Percentiles rank a stretch among this genome's conserved stretches.
These are phyloP conservation scores for Gossypium ekmanianum DNA, from an alignment of 345 rosid species.

Conservation along the genomic window DNA sequence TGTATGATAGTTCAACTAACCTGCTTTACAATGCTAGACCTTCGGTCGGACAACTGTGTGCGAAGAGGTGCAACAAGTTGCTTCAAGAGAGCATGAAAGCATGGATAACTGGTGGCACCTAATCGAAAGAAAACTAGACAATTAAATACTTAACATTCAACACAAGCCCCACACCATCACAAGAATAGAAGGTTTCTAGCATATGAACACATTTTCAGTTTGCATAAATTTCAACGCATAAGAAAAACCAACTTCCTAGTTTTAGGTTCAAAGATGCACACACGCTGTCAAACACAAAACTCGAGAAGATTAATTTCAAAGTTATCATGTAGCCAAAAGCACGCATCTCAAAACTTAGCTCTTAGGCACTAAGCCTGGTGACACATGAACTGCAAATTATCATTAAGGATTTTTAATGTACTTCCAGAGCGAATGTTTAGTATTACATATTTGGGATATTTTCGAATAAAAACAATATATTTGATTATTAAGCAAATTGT, in stretches of 20 bases:
- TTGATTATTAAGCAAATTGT: background rate
- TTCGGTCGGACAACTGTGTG: slow-evolving; percentile 77
- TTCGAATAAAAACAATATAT: background rate
- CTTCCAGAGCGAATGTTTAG: background rate
- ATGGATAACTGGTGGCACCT: slow-evolving; percentile 82
- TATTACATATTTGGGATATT: background rate
- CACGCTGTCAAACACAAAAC: background rate
- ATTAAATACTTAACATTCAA: background rate
- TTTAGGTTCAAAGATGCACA: background rate
- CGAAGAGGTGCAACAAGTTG: slow-evolving; percentile 84
- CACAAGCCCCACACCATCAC: background rate
- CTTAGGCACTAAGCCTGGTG: background rate
- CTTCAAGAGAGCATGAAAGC: slow-evolving; percentile 83
- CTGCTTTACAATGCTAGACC: slow-evolving; percentile 93
- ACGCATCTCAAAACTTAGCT: background rate
- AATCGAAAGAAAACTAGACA: slow-evolving; percentile 16
- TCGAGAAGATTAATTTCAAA: slow-evolving; percentile 1
- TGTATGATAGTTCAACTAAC: slow-evolving; percentile 28
- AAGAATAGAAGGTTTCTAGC: background rate
- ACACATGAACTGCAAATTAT: background rate
- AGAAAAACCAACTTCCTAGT: background rate
- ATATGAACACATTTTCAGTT: background rate
- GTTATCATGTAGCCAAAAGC: background rate
- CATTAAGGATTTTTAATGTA: background rate
- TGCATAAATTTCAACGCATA: background rate